Percentiles rank a stretch among this genome's conserved stretches.
Evolutionary conservation across 2,329 filamentous ascomycete genomes (phyloP).

Genomic region (Aspergillus novoparasiticus): DNA sequence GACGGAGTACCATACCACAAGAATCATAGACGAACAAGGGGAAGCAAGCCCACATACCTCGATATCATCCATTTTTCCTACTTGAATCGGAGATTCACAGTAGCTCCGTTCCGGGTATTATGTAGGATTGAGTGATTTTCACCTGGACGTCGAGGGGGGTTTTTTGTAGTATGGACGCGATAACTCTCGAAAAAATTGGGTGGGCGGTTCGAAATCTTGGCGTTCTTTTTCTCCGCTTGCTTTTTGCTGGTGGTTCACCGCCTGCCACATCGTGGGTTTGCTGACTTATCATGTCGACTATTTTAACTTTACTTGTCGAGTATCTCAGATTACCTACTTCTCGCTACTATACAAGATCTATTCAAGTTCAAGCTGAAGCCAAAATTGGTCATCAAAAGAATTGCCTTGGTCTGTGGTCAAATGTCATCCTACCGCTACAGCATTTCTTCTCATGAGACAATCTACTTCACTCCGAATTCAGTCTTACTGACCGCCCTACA

Average conservation of each 20-base stretch:
- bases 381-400: background rate
- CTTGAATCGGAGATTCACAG: constrained; percentile 8
- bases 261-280: constrained; percentile 10
- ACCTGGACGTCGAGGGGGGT: constrained; percentile 16
- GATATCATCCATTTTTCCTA: constrained; percentile 39
- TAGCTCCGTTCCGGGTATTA: constrained; percentile 4
- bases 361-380: background rate
- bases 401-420: background rate
- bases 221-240: constrained; percentile 35
- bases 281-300: background rate
- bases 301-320: background rate
- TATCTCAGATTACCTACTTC: background rate
- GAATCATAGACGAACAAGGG: constrained; percentile 9
- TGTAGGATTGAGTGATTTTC: constrained; percentile 8
- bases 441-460: background rate
- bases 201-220: constrained; percentile 43
- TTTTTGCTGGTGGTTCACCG: constrained; percentile 21
- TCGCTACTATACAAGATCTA: background rate
- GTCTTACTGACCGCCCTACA: background rate
- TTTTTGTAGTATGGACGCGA: constrained; percentile 23
- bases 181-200: constrained; percentile 41
- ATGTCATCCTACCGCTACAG: background rate
- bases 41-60: constrained; percentile 36
- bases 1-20: background rate
- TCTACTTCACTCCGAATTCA: background rate